These are phyloP conservation scores for Populus hybrid DNA, from an alignment of 441 rosid genomes.

Conservation along the genomic window DNA sequence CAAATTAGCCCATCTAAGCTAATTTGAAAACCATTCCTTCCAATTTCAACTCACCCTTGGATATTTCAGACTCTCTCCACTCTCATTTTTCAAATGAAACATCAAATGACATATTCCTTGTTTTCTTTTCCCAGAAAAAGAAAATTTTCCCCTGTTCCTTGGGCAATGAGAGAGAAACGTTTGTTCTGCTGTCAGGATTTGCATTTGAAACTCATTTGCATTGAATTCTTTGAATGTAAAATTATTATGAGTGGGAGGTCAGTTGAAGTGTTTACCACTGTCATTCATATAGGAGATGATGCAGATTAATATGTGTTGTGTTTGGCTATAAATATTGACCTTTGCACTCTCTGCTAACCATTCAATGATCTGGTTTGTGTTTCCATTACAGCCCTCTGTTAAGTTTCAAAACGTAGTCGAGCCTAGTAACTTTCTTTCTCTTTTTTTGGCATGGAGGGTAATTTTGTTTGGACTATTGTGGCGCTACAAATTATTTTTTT, in stretches of 20 bases:
- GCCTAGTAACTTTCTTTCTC: neutral
- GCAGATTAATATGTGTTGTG: no score
- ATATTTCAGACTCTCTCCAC: neutral
- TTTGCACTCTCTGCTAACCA: no score
- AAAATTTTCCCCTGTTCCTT: neutral
- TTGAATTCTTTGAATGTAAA: neutral
- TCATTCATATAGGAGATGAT: no score
- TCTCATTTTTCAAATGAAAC: neutral
- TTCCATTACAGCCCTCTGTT: neutral
- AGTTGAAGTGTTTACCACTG: no score
- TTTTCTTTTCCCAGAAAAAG: neutral
- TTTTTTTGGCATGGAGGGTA: neutral
- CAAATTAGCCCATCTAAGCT: neutral
- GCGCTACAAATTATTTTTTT: no score
- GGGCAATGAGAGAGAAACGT: neutral
- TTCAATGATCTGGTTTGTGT: neutral
- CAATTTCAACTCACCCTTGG: neutral
- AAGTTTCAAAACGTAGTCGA: neutral
- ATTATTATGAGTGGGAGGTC: no score
- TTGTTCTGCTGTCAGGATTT: neutral
- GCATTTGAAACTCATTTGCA: neutral
- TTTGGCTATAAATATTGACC: no score
- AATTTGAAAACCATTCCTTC: neutral
- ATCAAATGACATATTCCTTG: neutral
- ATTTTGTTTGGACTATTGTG: no score